Evolutionary conservation across 108 stramenopile species (phyloP), one percentile per base, ranked within the genome.

Genomic region (Pseudonitzschia multistriata): DNA sequence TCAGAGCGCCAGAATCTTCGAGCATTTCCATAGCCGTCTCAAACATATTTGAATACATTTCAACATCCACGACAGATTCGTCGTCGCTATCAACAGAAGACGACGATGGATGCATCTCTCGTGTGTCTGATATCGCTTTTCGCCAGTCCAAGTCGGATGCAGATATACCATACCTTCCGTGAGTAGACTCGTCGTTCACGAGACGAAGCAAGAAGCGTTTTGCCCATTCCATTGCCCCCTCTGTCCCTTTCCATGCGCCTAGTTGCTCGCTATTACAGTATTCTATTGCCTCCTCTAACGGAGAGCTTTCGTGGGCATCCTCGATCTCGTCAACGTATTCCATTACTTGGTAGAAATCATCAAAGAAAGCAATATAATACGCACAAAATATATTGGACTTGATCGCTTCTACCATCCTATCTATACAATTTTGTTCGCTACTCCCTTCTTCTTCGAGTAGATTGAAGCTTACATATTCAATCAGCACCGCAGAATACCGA

Each of bases 21-120:
- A 95, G 50, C 93, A 91, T 92, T 60, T 95, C 93, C 93, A 95
- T 92, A 42, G 87, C 86, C 3, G 93, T 95, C 19, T 89, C 85
- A 68, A 95, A 92, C 94, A 95, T 95, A 29, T 87, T 89, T 36
- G 82, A 79, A 80, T 85, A 92, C 94, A 95, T 95, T 57, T 76
- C 66, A n/a, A 88, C 74, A 78, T 95, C 94, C 13, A 81, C 81
- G 21, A 72, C 75, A n/a, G 77, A 77, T 29, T 81, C 83, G 30
- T 78, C 66, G 3, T 78, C 73, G 22, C 79, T 68, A 6, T 74
- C 82, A 2, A 85, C 73, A 35, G 61, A 62, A 27, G 76, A 71
- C 54, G 42, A 64, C 15, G 61, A 71, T 50, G 33, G 67, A 55
- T 48, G 68, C 52, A 31, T 71, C 35, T 70, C 35, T 62, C 85